Evolutionary conservation across 495 filamentous ascomycete genomes (phyloP).

Genomic region (Penicillium simplicissimum): DNA sequence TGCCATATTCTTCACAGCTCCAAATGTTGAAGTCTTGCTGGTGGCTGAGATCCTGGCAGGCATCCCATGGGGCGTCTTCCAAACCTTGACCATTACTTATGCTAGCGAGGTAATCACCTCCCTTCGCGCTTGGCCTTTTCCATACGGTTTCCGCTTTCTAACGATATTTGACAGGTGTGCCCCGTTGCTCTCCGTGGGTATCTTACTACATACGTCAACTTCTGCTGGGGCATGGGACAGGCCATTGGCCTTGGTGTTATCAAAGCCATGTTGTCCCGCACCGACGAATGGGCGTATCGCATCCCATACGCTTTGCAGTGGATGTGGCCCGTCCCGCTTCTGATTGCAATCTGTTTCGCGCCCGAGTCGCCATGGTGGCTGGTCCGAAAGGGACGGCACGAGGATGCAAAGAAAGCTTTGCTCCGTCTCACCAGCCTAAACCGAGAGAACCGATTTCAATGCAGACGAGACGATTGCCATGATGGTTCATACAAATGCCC

Average conservation of each 20-base stretch:
- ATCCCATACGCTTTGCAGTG: constrained; percentile 75
- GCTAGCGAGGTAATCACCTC: not conserved
- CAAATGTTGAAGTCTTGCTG: constrained; percentile 64
- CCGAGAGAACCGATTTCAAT: constrained; percentile 60
- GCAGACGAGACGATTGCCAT: constrained; percentile 75
- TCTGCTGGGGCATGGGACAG: constrained; percentile 81
- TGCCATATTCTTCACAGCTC: constrained; percentile 74
- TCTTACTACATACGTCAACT: constrained; percentile 78
- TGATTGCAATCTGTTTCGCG: constrained; percentile 67
- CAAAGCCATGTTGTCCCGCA: constrained; percentile 57
- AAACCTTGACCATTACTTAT: not conserved
- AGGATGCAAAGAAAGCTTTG: constrained; percentile 67
- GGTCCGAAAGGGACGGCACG: constrained; percentile 65
- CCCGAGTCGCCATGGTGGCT: constrained; percentile 86
- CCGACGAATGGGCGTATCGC: constrained; percentile 65
- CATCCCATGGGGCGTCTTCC: constrained; percentile 35
- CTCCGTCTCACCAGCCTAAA: constrained; percentile 63
- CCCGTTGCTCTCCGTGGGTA: constrained; percentile 76
- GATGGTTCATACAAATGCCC: constrained; percentile 79
- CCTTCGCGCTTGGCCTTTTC: not conserved
- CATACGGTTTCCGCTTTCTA: no score
- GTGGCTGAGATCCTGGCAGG: constrained; percentile 75
- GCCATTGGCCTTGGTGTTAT: constrained; percentile 74
- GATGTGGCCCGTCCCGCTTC: constrained; percentile 80
- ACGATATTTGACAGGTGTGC: constrained; percentile 58